phyloP scores from a whole-genome alignment of 73 alveolate species.

The Tetrahymena thermophila region DNA sequence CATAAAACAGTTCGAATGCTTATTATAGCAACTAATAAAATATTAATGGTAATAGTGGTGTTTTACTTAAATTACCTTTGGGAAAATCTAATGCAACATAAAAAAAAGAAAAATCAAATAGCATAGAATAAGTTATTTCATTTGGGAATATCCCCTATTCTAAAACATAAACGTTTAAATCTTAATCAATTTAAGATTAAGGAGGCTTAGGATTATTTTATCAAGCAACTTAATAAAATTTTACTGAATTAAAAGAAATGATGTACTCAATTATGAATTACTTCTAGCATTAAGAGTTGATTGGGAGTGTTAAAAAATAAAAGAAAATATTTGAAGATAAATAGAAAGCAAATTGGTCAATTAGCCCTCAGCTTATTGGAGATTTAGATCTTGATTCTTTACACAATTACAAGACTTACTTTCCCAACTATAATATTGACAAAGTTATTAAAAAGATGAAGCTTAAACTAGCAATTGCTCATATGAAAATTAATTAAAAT shows the following conservation, averaged over 20 bases:
- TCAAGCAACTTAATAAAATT: neutral
- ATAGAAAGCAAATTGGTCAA: neutral
- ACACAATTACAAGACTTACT: neutral
- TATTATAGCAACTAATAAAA: too few relatives aligned
- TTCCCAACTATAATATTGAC: neutral
- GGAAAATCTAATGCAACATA: neutral
- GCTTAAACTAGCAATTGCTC: neutral
- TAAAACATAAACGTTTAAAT: neutral
- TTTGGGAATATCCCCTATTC: neutral
- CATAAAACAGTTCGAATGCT: neutral
- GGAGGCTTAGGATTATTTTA: neutral
- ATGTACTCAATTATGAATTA: neutral
- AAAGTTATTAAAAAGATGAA: neutral
- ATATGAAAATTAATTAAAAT: too few relatives aligned
- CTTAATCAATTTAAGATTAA: neutral
- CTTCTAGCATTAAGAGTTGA: neutral
- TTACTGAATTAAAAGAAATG: neutral
- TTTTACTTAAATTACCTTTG: neutral
- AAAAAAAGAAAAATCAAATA: neutral
- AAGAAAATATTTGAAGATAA: neutral
- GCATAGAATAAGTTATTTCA: neutral
- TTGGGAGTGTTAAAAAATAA: neutral
- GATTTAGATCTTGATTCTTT: neutral
- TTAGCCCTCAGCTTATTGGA: neutral
- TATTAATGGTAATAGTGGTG: too few relatives aligned